These are phyloP conservation scores for Oryza brachyantha DNA, from an alignment of 176 grass and related monocot genomes.

Conservation along the genomic window DNA sequence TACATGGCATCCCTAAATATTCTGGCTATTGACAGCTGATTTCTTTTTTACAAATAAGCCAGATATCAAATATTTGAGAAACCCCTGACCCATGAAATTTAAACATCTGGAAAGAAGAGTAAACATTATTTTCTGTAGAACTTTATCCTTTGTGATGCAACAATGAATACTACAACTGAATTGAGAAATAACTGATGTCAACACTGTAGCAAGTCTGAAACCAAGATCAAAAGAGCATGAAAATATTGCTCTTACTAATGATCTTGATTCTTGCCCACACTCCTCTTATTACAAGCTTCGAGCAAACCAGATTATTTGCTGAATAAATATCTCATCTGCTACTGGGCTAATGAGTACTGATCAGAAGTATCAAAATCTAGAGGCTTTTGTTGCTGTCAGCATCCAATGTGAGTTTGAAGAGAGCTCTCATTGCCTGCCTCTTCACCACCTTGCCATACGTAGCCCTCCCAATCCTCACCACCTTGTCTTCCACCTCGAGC, in stretches of 20 bases:
- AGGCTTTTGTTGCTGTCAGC: slow-evolving; percentile 13
- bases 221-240: slow-evolving; percentile 31
- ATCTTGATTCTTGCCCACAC: neutral
- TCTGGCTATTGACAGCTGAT: neutral
- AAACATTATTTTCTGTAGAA: neutral
- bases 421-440: slow-evolving; percentile 63
- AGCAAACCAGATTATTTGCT: slow-evolving; percentile 41
- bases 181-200: neutral
- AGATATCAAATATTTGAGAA: neutral
- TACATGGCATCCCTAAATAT: neutral
- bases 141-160: neutral
- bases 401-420: slow-evolving; percentile 50
- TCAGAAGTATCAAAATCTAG: slow-evolving; percentile 14
- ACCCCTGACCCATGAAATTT: neutral
- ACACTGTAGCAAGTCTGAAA: slow-evolving; percentile 22
- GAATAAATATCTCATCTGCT: neutral
- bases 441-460: slow-evolving; percentile 90
- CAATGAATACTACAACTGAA: slow-evolving; percentile 5
- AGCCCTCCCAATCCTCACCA: slow-evolving; percentile 65
- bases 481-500: slow-evolving; percentile 73
- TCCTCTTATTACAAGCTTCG: slow-evolving; percentile 1
- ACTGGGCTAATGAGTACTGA: neutral
- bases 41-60: neutral
- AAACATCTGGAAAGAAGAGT: neutral
- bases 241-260: slow-evolving; percentile 32